These are phyloP conservation scores for Passiflora organensis DNA, from an alignment of 345 rosid genomes.

Conservation along the genomic window DNA sequence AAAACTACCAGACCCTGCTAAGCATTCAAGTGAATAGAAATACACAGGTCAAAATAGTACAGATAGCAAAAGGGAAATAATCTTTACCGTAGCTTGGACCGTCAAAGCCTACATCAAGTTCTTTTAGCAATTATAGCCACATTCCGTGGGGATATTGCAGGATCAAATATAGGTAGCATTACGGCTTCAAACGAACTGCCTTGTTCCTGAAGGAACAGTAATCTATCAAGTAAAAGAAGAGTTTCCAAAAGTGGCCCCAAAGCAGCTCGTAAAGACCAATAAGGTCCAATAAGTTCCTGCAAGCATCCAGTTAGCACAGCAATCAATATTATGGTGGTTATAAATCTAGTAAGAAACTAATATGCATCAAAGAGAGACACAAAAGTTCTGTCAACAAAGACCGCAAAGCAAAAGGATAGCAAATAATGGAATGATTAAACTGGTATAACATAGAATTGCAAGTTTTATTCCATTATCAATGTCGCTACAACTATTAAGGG, in stretches of 20 bases:
- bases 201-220: slow-evolving; percentile 86
- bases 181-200: slow-evolving; percentile 42
- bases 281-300: slow-evolving; percentile 79
- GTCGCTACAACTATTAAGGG: too few relatives aligned
- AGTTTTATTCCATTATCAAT: too few relatives aligned
- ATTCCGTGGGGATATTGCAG: slow-evolving; percentile 79
- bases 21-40: not conserved
- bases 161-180: slow-evolving; percentile 81
- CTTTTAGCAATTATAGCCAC: slow-evolving; percentile 77
- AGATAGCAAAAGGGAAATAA: too few relatives aligned
- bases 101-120: slow-evolving; percentile 17
- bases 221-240: slow-evolving; percentile 73
- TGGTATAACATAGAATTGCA: too few relatives aligned
- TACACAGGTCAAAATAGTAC: not conserved
- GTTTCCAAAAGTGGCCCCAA: slow-evolving; percentile 83
- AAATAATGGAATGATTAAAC: too few relatives aligned
- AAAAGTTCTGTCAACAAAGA: too few relatives aligned
- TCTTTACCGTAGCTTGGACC: slow-evolving; percentile 7
- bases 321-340: not conserved
- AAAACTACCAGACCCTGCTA: too few relatives aligned
- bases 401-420: too few relatives aligned
- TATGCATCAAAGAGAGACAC: too few relatives aligned
- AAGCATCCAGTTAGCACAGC: slow-evolving; percentile 1
- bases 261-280: slow-evolving; percentile 93
- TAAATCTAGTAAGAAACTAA: not conserved